Conservation (phyloP, 2,329 filamentous ascomycete species). For the Endoconidiophora laricicola region DNA sequence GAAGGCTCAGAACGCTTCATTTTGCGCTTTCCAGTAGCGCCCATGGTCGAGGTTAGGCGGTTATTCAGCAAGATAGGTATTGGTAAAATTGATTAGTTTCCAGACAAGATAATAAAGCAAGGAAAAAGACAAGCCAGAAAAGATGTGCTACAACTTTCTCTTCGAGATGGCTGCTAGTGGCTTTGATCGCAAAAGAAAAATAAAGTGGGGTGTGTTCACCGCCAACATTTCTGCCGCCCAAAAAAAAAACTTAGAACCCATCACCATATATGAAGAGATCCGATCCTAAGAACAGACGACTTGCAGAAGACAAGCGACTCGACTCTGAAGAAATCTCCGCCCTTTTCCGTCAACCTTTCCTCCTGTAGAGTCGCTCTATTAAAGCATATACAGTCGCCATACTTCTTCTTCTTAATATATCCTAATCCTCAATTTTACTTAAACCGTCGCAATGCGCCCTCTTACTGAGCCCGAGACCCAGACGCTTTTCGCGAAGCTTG, state of each 20-base stretch:
- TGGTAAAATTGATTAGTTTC: neutral
- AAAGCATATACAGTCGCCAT: neutral
- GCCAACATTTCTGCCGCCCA: conserved; percentile 17
- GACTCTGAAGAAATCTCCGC: neutral
- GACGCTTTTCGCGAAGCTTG: conserved; percentile 80
- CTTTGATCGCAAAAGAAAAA: conserved; percentile 11
- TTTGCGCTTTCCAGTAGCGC: conserved; percentile 7
- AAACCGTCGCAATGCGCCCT: conserved; percentile 46
- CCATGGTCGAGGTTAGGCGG: neutral
- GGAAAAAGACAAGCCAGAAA: neutral
- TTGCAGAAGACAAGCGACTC: neutral
- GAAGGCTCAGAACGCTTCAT: conserved; percentile 6
- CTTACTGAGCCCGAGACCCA: conserved; percentile 67
- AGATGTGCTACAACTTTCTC: neutral
- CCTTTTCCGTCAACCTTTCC: neutral
- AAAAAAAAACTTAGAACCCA: conserved; percentile 11
- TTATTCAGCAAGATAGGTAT: neutral
- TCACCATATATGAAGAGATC: conserved; percentile 7
- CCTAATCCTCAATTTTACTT: conserved; percentile 1
- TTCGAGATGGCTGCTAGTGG: neutral
- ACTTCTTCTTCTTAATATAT: neutral
- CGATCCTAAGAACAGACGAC: conserved; percentile 5
- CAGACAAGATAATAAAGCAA: neutral
- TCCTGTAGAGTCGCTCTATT: conserved; percentile 4
- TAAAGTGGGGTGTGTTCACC: conserved; percentile 14